These are phyloP conservation scores for Cercospora zeae-maydis DNA, from an alignment of 2,329 filamentous ascomycete species.

Conservation along the genomic window DNA sequence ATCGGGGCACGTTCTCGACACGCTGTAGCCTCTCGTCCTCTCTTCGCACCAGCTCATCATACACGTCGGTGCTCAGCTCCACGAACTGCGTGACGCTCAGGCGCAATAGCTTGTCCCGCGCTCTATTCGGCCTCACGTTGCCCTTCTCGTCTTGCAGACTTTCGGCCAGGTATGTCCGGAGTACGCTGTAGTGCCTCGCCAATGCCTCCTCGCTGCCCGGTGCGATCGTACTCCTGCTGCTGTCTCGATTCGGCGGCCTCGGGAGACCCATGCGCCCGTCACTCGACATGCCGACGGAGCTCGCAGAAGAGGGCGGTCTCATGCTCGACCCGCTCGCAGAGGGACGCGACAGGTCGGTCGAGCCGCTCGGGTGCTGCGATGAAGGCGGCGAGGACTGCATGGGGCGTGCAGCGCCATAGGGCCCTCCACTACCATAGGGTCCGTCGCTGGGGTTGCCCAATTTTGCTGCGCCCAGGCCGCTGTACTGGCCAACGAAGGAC, in stretches of 20 bases:
- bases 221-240: conserved; percentile 53
- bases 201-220: conserved; percentile 62
- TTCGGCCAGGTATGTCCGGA: conserved; percentile 70
- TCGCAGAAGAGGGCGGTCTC: conserved; percentile 74
- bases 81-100: conserved; percentile 92
- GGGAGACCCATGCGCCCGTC: conserved; percentile 57
- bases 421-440: conserved; percentile 28
- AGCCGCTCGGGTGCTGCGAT: conserved; percentile 42
- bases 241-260: conserved; percentile 37
- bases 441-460: conserved; percentile 25
- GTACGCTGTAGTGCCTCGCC: conserved; percentile 73
- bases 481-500: conserved; percentile 30
- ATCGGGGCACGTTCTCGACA: conserved; percentile 59
- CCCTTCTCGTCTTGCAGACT: conserved; percentile 70
- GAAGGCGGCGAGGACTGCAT: conserved; percentile 31
- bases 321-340: conserved; percentile 50
- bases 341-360: conserved; percentile 46
- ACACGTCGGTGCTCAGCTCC: conserved; percentile 96
- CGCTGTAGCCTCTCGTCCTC: conserved; percentile 59
- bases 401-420: conserved; percentile 33
- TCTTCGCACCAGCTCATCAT: conserved; percentile 85
- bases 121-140: conserved; percentile 75
- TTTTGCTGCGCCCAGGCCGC: conserved; percentile 18
- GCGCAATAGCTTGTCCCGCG: conserved; percentile 87
- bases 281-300: conserved; percentile 81